Base-by-base conservation (phyloP, 495 filamentous ascomycete genomes). In the Bacidia gigantensis region DNA sequence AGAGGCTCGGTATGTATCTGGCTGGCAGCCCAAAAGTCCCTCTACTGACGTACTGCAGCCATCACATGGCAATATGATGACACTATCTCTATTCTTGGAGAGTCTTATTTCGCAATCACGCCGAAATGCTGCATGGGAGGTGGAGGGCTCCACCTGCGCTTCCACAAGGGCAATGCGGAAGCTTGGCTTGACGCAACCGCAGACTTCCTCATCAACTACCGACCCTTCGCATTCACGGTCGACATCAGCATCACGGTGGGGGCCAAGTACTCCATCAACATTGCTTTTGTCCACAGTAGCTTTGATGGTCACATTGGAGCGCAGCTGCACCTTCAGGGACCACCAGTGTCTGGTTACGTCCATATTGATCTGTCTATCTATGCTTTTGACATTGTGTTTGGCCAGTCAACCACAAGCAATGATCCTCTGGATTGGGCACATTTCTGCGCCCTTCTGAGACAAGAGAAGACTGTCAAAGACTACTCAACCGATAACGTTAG, bases 101-200 rank as follows among this genome's bases (percentile, higher is more conserved):
- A 70, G 42, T 65, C 68, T 3, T 77, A 76, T 56, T 76, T 75
- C 52, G 74, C 72, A 39, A 69, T 79, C 41, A 78, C 74, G 1
- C 74, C 74, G 9, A 71, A 71, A 49, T 58, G 50, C 0, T 67
- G 61, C 56, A 78, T 78, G 76, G 72, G 56, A n/a, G 75, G 75
- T 1, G 72, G 66, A 0, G 25, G 50, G 0, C 55, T 75, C 0
- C 38, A 65, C 18, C 68, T 61, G 0, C 25, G 50, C 0, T 51
- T 74, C 11, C 24, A 24, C 3, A 39, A 59, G 0, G 69, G 69
- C 0, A 57, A 63, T 0, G 35, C 77, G 2, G 46, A 52, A 2
- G 75, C 73, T 1, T 70, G 41, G 41, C 69, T 76, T 46, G 64
- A 72, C 43, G 71, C 69, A 1, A 70, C 38, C 18, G 63, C 63